Evolutionary conservation across 306 rosid species (phyloP).

Genomic region (Gleditsia sinensis): DNA sequence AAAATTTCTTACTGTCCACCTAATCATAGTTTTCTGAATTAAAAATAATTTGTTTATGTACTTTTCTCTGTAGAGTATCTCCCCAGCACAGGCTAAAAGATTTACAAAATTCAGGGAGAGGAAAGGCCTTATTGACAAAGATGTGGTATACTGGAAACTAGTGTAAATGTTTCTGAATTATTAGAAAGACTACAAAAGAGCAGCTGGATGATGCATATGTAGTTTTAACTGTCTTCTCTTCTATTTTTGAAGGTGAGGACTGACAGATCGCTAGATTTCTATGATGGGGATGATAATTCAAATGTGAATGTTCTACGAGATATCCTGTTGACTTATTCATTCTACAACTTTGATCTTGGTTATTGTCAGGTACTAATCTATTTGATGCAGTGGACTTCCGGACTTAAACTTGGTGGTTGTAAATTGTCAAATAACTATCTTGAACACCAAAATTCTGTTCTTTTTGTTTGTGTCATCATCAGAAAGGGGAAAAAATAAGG

Average conservation of each 20-base stretch:
- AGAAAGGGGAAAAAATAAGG: background rate
- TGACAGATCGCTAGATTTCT: conserved; percentile 75
- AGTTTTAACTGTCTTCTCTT: conserved; percentile 33
- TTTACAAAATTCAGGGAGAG: conserved; percentile 98
- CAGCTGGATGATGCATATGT: conserved; percentile 30
- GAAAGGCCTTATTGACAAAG: conserved; percentile 95
- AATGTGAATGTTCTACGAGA: conserved; percentile 78
- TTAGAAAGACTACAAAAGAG: conserved; percentile 18
- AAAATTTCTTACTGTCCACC: background rate
- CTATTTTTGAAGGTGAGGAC: conserved; percentile 79
- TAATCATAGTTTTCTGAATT: conserved; percentile 7
- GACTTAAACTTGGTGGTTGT: conserved; percentile 12
- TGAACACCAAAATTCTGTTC: conserved; percentile 4
- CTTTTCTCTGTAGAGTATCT: conserved; percentile 68
- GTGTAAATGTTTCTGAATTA: conserved; percentile 16
- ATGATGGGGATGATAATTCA: conserved; percentile 94
- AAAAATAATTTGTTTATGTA: conserved; percentile 13
- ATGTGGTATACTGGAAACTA: conserved; percentile 73
- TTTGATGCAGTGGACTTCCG: conserved; percentile 9
- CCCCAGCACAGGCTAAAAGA: conserved; percentile 80
- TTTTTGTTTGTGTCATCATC: background rate
- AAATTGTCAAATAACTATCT: background rate
- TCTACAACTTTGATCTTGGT: conserved; percentile 99
- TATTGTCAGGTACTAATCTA: conserved; percentile 83
- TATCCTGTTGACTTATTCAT: conserved; percentile 89